phyloP scores from a whole-genome alignment of 805 yeast genomes.

The Starmerella sirachaensis region DNA sequence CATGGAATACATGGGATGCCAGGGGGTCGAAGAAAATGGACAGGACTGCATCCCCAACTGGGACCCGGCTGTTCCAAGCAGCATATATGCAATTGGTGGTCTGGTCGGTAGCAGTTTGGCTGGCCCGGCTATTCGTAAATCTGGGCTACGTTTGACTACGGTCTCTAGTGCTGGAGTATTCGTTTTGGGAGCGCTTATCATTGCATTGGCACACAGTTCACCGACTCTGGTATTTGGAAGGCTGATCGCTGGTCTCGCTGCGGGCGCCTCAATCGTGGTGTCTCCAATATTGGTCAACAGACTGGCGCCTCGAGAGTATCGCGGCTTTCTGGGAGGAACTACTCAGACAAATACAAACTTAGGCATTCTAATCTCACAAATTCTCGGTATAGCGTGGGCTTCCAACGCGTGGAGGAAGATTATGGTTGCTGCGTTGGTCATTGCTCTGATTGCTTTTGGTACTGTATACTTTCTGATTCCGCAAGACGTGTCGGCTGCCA shows the following conservation, averaged over 20 bases:
- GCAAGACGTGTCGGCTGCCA: neutral
- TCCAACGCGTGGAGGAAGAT: slow-evolving; percentile 63
- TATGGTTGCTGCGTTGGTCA: slow-evolving; percentile 41
- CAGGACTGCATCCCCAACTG: slow-evolving; percentile 46
- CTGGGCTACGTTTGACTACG: slow-evolving; percentile 49
- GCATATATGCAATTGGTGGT: slow-evolving; percentile 77
- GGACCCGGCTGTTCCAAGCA: slow-evolving; percentile 60
- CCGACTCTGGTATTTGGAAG: slow-evolving; percentile 49
- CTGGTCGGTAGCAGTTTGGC: slow-evolving; percentile 60
- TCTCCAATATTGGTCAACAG: slow-evolving; percentile 76
- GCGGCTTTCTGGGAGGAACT: slow-evolving; percentile 80
- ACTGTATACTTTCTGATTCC: neutral
- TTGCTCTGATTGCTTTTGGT: slow-evolving; percentile 21
- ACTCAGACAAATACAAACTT: slow-evolving; percentile 75
- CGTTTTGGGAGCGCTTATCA: slow-evolving; percentile 49
- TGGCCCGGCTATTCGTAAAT: slow-evolving; percentile 48
- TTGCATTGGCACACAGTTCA: slow-evolving; percentile 40
- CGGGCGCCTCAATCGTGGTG: slow-evolving; percentile 77
- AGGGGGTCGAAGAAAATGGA: slow-evolving; percentile 13
- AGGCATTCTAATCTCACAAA: slow-evolving; percentile 75
- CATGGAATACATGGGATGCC: slow-evolving; percentile 53
- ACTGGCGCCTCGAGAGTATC: slow-evolving; percentile 52
- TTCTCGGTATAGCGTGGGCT: slow-evolving; percentile 58
- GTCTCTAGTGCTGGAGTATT: slow-evolving; percentile 39
- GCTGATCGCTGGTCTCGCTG: slow-evolving; percentile 68